Evolutionary conservation across 371 early-diverging fungal species (phyloP).

Genomic region (Rhizomucor miehei): DNA sequence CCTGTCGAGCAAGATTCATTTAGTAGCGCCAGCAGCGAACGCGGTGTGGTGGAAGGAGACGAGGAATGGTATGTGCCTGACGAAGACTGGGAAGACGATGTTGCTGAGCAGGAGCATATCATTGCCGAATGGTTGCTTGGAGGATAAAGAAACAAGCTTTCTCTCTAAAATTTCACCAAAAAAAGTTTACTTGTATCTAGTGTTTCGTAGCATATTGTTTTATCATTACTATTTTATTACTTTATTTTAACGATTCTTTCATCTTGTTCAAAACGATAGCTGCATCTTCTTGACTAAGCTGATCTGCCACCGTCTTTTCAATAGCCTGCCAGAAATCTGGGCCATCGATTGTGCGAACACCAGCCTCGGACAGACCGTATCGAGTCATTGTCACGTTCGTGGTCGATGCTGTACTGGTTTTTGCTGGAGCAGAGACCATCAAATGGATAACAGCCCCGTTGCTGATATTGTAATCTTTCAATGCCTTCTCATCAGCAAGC

Average conservation of each 20-base stretch:
- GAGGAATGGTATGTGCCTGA: conserved; percentile 15
- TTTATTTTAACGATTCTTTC: background rate
- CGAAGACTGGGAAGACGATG: conserved; percentile 14
- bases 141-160: conserved; percentile 1
- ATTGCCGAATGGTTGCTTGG: conserved; percentile 14
- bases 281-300: conserved; percentile 12
- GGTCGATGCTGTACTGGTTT: conserved; percentile 15
- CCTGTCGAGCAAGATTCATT: background rate
- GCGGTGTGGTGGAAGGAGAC: conserved; percentile 12
- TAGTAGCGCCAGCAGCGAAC: conserved; percentile 4
- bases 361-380: conserved; percentile 26
- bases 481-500: conserved; percentile 50
- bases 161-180: background rate
- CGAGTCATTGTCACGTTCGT: conserved; percentile 13
- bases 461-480: conserved; percentile 47
- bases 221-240: background rate
- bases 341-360: conserved; percentile 25
- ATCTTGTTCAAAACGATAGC: conserved; percentile 11
- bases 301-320: conserved; percentile 16
- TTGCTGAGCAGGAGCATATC: conserved; percentile 6
- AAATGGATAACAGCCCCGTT: conserved; percentile 49
- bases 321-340: conserved; percentile 36
- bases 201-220: background rate
- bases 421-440: conserved; percentile 46
- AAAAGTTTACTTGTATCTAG: background rate